Base-by-base conservation (phyloP, 306 rosid species). In the Prunus padus region DNA sequence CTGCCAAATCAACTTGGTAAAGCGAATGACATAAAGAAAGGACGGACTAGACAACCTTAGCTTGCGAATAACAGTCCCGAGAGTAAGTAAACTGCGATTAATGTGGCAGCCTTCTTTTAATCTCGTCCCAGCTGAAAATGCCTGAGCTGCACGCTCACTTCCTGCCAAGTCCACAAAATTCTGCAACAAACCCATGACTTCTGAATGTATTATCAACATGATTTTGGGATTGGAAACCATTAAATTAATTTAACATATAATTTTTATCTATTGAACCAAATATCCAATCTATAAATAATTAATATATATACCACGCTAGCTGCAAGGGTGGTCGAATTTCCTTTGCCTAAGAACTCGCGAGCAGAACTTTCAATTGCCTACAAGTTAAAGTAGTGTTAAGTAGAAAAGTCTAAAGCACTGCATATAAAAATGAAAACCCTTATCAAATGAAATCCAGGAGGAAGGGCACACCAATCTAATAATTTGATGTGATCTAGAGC, bases 321-420 rank as follows among this genome's bases (percentile, higher is more conserved):
- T 30, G 97, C 72, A 68, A 96, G 89, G 79, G 98, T 87, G 61
- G 99, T 86, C 54, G 93, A 90, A 87, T 96, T 92, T 64, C 87
- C 98, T 78, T 96, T 96, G 86, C 93, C 97, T 75, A 96, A 77
- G 89, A 96, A 96, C 76, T 96, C 99, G 12, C 90, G 86, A 65
- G 99, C 98, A 67, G 99, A 96, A 86, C 99, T 96, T 88, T 96
- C 99, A 37, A 96, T 88, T 69, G 92, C 90, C 99, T 96, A 86
- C 86, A 89, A 80, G 69, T 59, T 66, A 57, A 79, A 61, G 65
- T 54, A 64, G 20, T 56, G 49, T 80, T 74, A 55, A 30, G 26
- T 11, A 71, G 13, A 64, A 62, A 45, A 40, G 62, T 50, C 62
- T 52, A 78, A 79, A 61, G 65, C 80, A 80, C 72, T 59, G 61